A percentile compares a stretch with the other conserved stretches of the same genome.
phyloP scores from a whole-genome alignment of 306 rosid species.

The Dicorynia guianensis region DNA sequence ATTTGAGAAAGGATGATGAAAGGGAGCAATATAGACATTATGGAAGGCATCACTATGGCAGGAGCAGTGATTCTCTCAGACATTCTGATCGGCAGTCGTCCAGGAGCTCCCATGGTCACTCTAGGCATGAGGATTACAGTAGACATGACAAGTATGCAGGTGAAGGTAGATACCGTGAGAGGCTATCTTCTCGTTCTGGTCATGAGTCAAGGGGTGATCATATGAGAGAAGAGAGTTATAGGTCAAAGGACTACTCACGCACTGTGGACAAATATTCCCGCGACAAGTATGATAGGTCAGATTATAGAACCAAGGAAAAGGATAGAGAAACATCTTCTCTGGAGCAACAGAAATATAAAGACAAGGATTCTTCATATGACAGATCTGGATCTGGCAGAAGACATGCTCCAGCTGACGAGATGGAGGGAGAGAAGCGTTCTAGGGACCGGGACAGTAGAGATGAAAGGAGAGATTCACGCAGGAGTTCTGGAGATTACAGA shows the following conservation, averaged over 20 bases:
- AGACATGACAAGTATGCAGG: conserved; percentile 62
- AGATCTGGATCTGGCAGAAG: conserved; percentile 68
- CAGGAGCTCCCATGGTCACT: conserved; percentile 66
- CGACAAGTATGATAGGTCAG: conserved; percentile 69
- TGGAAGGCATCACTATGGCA: conserved; percentile 55
- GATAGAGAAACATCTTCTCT: conserved; percentile 45
- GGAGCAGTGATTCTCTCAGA: conserved; percentile 67
- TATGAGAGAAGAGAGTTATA: conserved; percentile 57
- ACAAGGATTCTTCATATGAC: conserved; percentile 60
- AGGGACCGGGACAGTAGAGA: conserved; percentile 64
- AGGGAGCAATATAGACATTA: conserved; percentile 65
- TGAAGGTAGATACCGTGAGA: conserved; percentile 64
- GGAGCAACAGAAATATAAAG: conserved; percentile 59
- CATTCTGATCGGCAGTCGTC: conserved; percentile 70
- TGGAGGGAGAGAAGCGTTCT: conserved; percentile 58
- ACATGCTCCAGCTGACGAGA: conserved; percentile 53
- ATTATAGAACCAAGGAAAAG: conserved; percentile 66
- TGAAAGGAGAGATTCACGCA: conserved; percentile 65
- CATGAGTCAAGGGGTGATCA: conserved; percentile 71
- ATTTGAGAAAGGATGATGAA: conserved; percentile 60
- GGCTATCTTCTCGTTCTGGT: conserved; percentile 58
- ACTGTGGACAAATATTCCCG: conserved; percentile 59
- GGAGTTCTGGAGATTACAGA: conserved; percentile 66
- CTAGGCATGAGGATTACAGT: conserved; percentile 57
- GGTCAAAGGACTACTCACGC: conserved; percentile 61